Evolutionary conservation across 495 filamentous ascomycete species (phyloP).

Genomic region (Daldinia childiae): DNA sequence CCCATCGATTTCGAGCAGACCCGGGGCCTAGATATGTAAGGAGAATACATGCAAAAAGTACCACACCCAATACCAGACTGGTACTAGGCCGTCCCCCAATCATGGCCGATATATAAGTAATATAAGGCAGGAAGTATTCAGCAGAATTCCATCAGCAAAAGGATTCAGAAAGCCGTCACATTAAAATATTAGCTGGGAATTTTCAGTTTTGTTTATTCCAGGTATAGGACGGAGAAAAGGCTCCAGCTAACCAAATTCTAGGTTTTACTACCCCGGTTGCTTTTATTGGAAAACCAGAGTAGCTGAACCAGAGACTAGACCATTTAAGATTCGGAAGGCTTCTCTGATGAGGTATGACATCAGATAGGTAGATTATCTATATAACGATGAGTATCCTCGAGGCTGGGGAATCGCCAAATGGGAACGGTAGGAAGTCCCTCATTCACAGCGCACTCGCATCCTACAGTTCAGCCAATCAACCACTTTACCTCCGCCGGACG

Average conservation of each 20-base stretch:
- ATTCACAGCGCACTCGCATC: neutral
- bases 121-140: neutral
- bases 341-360: slow-evolving; percentile 15
- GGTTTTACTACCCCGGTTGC: slow-evolving; percentile 6
- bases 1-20: slow-evolving; percentile 13
- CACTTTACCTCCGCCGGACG: neutral
- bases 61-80: slow-evolving; percentile 16
- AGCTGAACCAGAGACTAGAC: too few species aligned
- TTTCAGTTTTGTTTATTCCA: neutral
- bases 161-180: neutral
- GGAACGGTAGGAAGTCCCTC: neutral
- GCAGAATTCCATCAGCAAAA: neutral
- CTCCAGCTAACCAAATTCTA: slow-evolving; percentile 7
- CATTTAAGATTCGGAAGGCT: neutral
- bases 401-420: too few species aligned
- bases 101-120: slow-evolving; percentile 15
- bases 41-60: slow-evolving; percentile 14
- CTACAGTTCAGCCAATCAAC: slow-evolving; percentile 9
- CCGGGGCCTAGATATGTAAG: slow-evolving; percentile 21
- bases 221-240: neutral
- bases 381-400: neutral
- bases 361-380: neutral
- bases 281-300: neutral
- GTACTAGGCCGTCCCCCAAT: slow-evolving; percentile 25
- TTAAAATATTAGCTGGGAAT: neutral